Evolutionary conservation across 1,139 yeast genomes (phyloP).

Genomic region (Pichia sp.): DNA sequence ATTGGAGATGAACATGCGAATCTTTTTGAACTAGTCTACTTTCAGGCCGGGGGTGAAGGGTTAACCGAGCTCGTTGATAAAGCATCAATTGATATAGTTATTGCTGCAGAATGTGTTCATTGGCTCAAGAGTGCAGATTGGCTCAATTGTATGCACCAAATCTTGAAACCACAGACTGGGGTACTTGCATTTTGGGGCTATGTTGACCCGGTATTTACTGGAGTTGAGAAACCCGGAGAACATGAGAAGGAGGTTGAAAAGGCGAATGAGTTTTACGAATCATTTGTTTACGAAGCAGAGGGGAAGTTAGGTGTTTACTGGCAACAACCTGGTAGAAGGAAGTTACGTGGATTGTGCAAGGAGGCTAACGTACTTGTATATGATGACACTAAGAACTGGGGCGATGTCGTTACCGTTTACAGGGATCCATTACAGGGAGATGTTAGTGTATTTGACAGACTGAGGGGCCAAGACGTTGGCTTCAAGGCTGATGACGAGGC

Average conservation of each 20-base stretch:
- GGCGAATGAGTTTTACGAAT: slow-evolving; percentile 36
- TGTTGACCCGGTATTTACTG: slow-evolving; percentile 54
- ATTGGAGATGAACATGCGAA: slow-evolving; percentile 19
- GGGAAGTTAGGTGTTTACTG: slow-evolving; percentile 64
- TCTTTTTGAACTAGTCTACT: slow-evolving; percentile 22
- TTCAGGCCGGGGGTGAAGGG: slow-evolving; percentile 33
- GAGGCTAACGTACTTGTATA: slow-evolving; percentile 32
- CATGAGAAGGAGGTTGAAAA: slow-evolving; percentile 32
- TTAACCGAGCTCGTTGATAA: slow-evolving; percentile 23
- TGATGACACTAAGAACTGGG: slow-evolving; percentile 18
- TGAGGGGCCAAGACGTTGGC: not conserved
- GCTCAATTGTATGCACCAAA: slow-evolving; percentile 44
- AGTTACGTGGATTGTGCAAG: slow-evolving; percentile 43
- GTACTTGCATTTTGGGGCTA: slow-evolving; percentile 79
- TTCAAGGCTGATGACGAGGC: slow-evolving; percentile 15
- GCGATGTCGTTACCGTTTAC: slow-evolving; percentile 26
- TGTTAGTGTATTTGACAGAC: not conserved
- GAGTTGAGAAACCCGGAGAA: not conserved
- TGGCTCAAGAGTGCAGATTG: slow-evolving; percentile 64
- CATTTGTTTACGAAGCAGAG: slow-evolving; percentile 36
- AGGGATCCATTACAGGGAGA: slow-evolving; percentile 25
- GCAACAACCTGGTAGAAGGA: slow-evolving; percentile 68
- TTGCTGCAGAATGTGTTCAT: slow-evolving; percentile 75
- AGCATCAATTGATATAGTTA: slow-evolving; percentile 50
- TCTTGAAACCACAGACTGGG: slow-evolving; percentile 51